Percentiles rank a stretch among this genome's conserved stretches.
Evolutionary conservation across 257 asterid species (phyloP).

Genomic region (Nicotiana otophora): DNA sequence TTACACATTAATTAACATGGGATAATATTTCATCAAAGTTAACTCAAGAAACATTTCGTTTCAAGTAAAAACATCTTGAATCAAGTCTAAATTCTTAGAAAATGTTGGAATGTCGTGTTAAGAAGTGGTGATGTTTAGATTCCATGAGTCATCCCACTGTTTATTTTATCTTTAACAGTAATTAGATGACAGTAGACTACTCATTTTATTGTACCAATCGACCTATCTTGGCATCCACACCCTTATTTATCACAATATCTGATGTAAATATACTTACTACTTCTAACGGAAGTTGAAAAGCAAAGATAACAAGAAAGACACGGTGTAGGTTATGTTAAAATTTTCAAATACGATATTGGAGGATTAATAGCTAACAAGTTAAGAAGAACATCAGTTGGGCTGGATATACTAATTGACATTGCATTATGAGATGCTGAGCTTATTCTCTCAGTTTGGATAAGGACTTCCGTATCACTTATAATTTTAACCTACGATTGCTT

Average conservation of each 20-base stretch:
- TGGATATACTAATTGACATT: neutral
- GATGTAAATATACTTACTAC: neutral
- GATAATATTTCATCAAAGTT: neutral
- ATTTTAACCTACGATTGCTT: neutral
- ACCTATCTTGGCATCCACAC: neutral
- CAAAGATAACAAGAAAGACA: neutral
- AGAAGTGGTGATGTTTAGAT: neutral
- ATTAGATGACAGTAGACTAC: neutral
- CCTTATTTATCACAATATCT: neutral
- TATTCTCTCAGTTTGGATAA: neutral
- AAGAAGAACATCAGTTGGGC: neutral
- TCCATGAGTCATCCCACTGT: neutral
- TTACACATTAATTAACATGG: neutral
- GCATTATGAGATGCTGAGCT: neutral
- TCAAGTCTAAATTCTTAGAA: neutral
- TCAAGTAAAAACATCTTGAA: neutral
- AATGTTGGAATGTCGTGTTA: neutral
- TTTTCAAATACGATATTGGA: neutral
- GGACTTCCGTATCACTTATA: neutral
- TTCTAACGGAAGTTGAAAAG: neutral
- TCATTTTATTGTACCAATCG: neutral
- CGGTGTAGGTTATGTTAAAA: neutral
- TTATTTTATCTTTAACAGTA: neutral
- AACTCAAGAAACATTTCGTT: neutral
- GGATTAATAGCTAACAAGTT: neutral